These are phyloP conservation scores for Rhodotorula sp. DNA, from an alignment of 1,284 basidiomycete genomes.

Conservation along the genomic window DNA sequence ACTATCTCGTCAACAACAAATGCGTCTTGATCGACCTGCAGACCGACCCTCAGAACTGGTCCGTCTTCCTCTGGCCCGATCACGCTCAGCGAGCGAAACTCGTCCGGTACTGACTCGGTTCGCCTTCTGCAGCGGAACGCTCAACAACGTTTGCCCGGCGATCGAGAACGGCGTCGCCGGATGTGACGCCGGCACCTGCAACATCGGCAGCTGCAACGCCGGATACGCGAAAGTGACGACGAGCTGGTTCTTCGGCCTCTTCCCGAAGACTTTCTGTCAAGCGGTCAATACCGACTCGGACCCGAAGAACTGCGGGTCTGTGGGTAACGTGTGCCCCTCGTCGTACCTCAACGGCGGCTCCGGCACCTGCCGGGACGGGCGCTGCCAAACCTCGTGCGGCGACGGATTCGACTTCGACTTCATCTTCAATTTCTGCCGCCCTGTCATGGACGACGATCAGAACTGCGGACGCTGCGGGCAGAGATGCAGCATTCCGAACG, in stretches of 20 bases:
- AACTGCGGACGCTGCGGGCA: slow-evolving; percentile 37
- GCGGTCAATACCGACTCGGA: slow-evolving; percentile 12
- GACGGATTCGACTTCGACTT: slow-evolving; percentile 29
- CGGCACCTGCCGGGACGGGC: slow-evolving; percentile 19
- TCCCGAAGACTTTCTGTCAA: background rate
- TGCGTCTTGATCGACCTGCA: slow-evolving; percentile 28
- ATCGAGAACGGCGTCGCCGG: background rate
- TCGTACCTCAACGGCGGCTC: slow-evolving; percentile 34
- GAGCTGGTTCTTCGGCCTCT: background rate
- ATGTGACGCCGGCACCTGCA: slow-evolving; percentile 18
- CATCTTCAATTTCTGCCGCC: slow-evolving; percentile 16
- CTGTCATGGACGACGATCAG: slow-evolving; percentile 9
- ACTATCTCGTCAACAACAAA: slow-evolving; percentile 22
- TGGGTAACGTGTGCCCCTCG: slow-evolving; percentile 33
- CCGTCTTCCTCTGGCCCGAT: background rate
- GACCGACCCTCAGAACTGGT: slow-evolving; percentile 31
- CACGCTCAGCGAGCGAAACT: background rate
- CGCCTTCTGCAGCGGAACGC: slow-evolving; percentile 4
- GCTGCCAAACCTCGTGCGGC: slow-evolving; percentile 31
- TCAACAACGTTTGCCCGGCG: slow-evolving; percentile 17
- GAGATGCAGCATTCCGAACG: slow-evolving; percentile 19
- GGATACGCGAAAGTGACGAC: background rate
- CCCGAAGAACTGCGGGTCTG: slow-evolving; percentile 26
- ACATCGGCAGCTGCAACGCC: slow-evolving; percentile 1
- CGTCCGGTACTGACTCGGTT: background rate